Conservation (phyloP, 2,329 filamentous ascomycete genomes). For the Hymenoscyphus occultus region DNA sequence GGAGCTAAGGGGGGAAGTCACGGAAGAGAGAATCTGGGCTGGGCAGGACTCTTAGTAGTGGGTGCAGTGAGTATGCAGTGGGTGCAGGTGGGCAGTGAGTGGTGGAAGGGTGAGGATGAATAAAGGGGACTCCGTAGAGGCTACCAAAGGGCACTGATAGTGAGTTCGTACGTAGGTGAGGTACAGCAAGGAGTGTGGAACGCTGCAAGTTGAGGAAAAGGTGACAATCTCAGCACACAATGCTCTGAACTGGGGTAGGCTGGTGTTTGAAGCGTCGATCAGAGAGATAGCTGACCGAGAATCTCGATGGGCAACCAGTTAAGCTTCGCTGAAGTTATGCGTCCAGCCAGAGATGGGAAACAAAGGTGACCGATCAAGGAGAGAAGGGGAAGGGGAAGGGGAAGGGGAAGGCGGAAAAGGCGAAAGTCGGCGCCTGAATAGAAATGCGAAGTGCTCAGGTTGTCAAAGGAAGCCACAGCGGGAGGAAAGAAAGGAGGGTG, state of each 20-base stretch:
- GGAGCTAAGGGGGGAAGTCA: slow-evolving; percentile 16
- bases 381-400: slow-evolving; percentile 19
- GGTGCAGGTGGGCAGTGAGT: neutral
- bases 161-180: too few relatives aligned
- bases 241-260: neutral
- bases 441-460: too few relatives aligned
- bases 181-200: slow-evolving; percentile 13
- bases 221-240: slow-evolving; percentile 3
- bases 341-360: neutral
- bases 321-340: neutral
- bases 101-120: neutral
- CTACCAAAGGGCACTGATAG: too few relatives aligned
- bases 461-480: neutral
- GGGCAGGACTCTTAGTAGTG: neutral
- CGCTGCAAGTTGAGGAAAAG: slow-evolving; percentile 24
- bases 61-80: too few relatives aligned
- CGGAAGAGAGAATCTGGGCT: neutral
- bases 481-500: neutral
- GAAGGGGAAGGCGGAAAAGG: neutral
- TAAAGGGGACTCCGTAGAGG: too few relatives aligned
- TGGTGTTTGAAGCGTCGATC: slow-evolving; percentile 8
- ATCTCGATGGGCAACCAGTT: neutral
- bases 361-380: slow-evolving; percentile 10
- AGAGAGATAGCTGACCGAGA: neutral
- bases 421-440: neutral